Base-by-base conservation (phyloP, 2,329 filamentous ascomycete genomes). In the Cryphonectria nitschkei region DNA sequence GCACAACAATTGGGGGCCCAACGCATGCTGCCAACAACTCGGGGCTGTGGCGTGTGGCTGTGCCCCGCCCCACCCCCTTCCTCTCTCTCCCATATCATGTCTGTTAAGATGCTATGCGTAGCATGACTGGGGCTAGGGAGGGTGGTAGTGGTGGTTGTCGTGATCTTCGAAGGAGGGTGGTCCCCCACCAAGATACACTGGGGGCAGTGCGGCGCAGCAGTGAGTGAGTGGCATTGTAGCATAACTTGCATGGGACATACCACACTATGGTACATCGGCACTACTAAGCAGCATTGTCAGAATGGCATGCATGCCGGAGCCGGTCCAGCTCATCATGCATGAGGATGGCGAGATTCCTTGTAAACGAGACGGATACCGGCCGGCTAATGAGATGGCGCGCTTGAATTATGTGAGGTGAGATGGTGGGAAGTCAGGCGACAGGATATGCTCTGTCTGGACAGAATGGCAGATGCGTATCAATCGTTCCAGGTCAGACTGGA, bases 281-380 rank as follows among this genome's bases (percentile, higher is more conserved):
- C 46, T 50, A 50, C 26, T 29, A 34, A 29, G 26, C 54, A 56
- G 22, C 26, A 56, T 26, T 26, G 26, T 26, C 26, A 26, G 54
- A 58, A 58, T 14, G 14, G 13, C 54, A 52, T 52, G 46, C 46
- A 32, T 58, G 54, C 54, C 14, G 54, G 54, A 8, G 29, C 14
- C 16, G 29, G 32, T 61, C 78, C 78, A 80, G 73, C 77, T 80
- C 78, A 81, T 80, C 79, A 75, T 81, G 81, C 81, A 82, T 82
- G 75, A 79, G 77, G 71, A 74, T 73, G 46, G 70, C 74, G 70
- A 75, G 71, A 77, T 74, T 75, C 11, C 32, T 39, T n/a, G 22
- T 3, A n/a, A 34, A 61, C 58, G 58, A 37, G 58, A 61, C 58
- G 32, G 58, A 34, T 74, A 54, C 50, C 34, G 62, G 26, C 34